Percentiles rank a stretch among this genome's conserved stretches.
phyloP scores from a whole-genome alignment of 805 yeast species.

The Ogataea pignaliae region DNA sequence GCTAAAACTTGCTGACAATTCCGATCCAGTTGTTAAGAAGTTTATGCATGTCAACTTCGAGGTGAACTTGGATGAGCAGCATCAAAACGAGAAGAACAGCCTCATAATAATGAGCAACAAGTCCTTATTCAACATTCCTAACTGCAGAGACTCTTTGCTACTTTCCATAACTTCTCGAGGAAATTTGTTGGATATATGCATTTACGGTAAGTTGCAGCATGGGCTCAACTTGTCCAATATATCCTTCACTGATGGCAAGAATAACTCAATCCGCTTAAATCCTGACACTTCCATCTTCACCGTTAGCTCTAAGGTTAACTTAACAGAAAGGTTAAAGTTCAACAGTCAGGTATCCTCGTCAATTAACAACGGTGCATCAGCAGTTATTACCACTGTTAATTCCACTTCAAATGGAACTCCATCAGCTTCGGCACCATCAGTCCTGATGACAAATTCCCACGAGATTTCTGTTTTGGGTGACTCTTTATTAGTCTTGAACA shows the following conservation, averaged over 20 bases:
- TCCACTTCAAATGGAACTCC: not conserved
- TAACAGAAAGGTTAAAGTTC: conserved; percentile 19
- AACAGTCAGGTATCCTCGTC: not conserved
- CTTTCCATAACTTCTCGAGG: conserved; percentile 26
- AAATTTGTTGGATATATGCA: conserved; percentile 27
- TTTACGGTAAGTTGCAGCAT: conserved; percentile 30
- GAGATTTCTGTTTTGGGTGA: conserved; percentile 21
- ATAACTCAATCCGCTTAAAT: conserved; percentile 19
- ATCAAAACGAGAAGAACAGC: conserved; percentile 25
- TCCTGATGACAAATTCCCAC: no score
- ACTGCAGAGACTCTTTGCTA: conserved; percentile 32
- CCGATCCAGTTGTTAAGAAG: conserved; percentile 14
- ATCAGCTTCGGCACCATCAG: conserved; percentile 1
- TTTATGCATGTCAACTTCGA: conserved; percentile 28
- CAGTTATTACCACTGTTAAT: conserved; percentile 1
- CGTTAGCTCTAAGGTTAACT: conserved; percentile 24
- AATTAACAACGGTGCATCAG: not conserved
- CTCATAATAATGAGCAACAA: conserved; percentile 32
- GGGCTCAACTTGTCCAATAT: conserved; percentile 24
- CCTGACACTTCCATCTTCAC: conserved; percentile 26
- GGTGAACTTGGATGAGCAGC: conserved; percentile 15
- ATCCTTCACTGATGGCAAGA: conserved; percentile 22
- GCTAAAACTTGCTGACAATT: conserved; percentile 28
- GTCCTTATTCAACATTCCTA: conserved; percentile 32
- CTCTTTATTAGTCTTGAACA: conserved; percentile 23